Evolutionary conservation across 1,139 yeast genomes (phyloP), one percentile per base, ranked within the genome.

Genomic region (Pneumocystis sp.): DNA sequence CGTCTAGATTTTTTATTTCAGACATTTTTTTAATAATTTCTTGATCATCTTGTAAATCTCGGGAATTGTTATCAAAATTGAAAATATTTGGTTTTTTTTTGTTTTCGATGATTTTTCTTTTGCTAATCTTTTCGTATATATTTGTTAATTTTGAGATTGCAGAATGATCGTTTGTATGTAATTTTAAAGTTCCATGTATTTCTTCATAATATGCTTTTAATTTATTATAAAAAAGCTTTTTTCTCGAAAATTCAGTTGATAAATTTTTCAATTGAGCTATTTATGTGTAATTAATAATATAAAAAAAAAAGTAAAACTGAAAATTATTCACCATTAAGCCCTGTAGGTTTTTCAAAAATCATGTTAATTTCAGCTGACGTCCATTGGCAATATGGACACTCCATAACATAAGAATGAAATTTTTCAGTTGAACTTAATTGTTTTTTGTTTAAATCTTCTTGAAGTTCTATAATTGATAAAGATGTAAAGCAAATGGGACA

Each of bases 371-470:
- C 34, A 4, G 56, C 15, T n/a, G 69, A 63, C 21, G 71, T 65
- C 70, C 70, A 69, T 19, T 65, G 59, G 59, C 71, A 69, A 63
- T 68, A 64, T 4, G 68, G 65, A 31, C 71, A 69, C 15, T 67
- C 65, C 56, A 69, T 40, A 19, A 31, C 50, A 56, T 61, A 65
- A 8, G 63, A 59, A 39, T n/a, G 29, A 34, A 10, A 44, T 61
- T 66, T 1, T 64, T 57, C 19, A 57, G 25, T 12, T 21, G 31
- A 57, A 25, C 21, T 1, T 35, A 40, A 39, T 12, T 50, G 31
- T 50, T 10, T n/a, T 50, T 50, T 25, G 10, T 50, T 60, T 15
- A 31, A 21, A 17, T 25, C 35, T 62, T 34, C 35, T 61, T 34
- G 65, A 31, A 40, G 64, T 40, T 44, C 61, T 63, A 34, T 31